Base-by-base conservation (phyloP, 2,329 filamentous ascomycete species). In the Colletotrichum tamarilloi region DNA sequence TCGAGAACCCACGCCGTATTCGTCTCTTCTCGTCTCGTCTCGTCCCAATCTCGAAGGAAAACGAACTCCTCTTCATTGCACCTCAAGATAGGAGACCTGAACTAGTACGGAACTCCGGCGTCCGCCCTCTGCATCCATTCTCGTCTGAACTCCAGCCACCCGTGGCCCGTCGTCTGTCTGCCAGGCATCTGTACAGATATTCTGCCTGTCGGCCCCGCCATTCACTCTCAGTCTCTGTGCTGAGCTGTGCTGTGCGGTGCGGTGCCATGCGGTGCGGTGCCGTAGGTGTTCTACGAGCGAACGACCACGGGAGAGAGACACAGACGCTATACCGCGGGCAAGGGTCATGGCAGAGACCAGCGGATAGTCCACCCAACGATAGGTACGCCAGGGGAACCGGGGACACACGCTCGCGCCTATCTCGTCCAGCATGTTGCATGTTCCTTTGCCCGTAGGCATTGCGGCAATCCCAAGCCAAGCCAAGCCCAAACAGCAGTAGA, bases 1-100 rank as follows among this genome's bases (percentile, higher is more conserved):
- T 69, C 53, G 56, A 68, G 49, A 69, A 69, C 55, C 55, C 67
- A 65, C 60, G 60, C 70, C 70, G 70, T 70, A 70, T 73, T 70
- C 55, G 70, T 59, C 66, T 72, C 59, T 32, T 67, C 65, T 60
- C 64, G 49, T 67, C 57, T 59, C 53, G 56, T 62, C 58, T 56
- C 30, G 57, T 69, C 38, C 42, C 52, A 73, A 55, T 60, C 28
- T 60, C 58, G 12, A 62, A 46, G 62, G 52, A 62, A 65, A 28
- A 22, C 26, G 35, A 28, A 22, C 69, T 62, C 53, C 38, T 58
- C 28, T 62, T 46, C 24, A 28, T 32, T 35, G 49, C 59, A 30
- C 16, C 57, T 24, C 55, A 35, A 8, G 14, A 42, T 28, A 32
- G 58, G n/a, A 22, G 38, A 62, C 57, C 46, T 56, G 46, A 73